These are phyloP conservation scores for Sinapis alba DNA, from an alignment of 441 rosid genomes.

Conservation along the genomic window DNA sequence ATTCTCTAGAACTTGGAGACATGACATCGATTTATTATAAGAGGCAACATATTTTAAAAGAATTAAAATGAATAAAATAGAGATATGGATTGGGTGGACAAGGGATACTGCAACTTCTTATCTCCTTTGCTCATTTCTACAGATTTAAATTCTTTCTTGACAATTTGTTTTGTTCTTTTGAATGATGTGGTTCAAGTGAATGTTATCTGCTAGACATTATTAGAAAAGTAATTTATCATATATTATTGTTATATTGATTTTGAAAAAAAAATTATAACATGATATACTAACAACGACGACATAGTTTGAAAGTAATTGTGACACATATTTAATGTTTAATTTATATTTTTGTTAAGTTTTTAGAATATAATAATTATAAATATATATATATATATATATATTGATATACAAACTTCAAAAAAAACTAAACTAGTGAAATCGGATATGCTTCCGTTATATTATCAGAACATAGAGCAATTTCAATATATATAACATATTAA, in stretches of 20 bases:
- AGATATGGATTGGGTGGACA: conserved; percentile 32
- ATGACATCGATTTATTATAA: background rate
- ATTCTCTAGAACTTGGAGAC: background rate
- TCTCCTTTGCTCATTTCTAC: conserved; percentile 31
- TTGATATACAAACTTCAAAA: too few relatives aligned
- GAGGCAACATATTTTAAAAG: background rate
- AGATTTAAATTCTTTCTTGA: conserved; percentile 32
- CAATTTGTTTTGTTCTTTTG: conserved; percentile 11
- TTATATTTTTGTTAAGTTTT: too few relatives aligned
- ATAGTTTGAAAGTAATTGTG: too few relatives aligned
- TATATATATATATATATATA: too few relatives aligned
- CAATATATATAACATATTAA: background rate
- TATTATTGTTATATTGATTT: too few relatives aligned
- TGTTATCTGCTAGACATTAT: too few relatives aligned
- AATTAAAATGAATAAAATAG: background rate
- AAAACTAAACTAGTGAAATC: background rate
- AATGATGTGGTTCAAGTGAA: background rate
- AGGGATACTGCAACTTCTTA: conserved; percentile 35
- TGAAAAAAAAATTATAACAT: too few relatives aligned
- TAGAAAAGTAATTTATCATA: too few relatives aligned
- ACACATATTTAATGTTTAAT: too few relatives aligned
- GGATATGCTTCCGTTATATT: background rate
- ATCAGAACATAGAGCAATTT: background rate
- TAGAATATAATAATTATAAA: too few relatives aligned
- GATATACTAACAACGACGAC: too few relatives aligned